phyloP scores from a whole-genome alignment of 495 filamentous ascomycete species.

The Penicillium longicatenatum region DNA sequence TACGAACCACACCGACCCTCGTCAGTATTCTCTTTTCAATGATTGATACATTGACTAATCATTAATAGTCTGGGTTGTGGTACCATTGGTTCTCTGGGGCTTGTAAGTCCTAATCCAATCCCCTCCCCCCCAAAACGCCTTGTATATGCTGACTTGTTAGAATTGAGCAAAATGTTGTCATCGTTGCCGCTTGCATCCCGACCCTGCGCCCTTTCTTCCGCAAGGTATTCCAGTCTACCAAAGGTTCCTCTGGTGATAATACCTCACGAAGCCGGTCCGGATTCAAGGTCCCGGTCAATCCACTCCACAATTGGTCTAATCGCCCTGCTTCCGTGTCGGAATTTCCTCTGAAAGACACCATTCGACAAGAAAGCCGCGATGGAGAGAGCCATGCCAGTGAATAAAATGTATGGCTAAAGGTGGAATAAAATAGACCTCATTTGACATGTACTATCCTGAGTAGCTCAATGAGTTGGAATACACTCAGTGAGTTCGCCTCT shows the following conservation, averaged over 20 bases:
- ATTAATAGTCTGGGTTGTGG: constrained; percentile 16
- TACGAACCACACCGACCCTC: constrained; percentile 18
- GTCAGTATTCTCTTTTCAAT: constrained; percentile 7
- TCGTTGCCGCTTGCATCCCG: constrained; percentile 40
- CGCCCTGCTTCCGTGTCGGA: constrained; percentile 9
- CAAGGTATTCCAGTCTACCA: constrained; percentile 13
- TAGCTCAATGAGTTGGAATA: no score
- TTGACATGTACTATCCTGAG: no score
- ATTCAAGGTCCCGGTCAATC: background rate
- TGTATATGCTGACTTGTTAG: constrained; percentile 1
- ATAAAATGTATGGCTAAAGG: no score
- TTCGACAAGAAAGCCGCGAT: background rate
- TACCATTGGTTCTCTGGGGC: constrained; percentile 20
- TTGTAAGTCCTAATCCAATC: constrained; percentile 12
- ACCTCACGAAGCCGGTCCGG: constrained; percentile 2
- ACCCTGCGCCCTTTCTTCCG: constrained; percentile 34
- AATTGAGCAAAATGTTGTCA: constrained; percentile 32
- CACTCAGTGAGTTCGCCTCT: no score
- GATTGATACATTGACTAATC: background rate
- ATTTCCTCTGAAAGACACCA: constrained; percentile 1
- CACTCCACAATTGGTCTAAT: constrained; percentile 9
- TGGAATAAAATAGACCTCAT: no score
- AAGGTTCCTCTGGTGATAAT: constrained; percentile 1
- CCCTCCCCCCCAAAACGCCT: no score
- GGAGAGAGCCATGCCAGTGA: constrained; percentile 5